Evolutionary conservation across 257 asterid species (phyloP), one percentile per base, ranked within the genome.

Genomic region (Mitragyna speciosa): DNA sequence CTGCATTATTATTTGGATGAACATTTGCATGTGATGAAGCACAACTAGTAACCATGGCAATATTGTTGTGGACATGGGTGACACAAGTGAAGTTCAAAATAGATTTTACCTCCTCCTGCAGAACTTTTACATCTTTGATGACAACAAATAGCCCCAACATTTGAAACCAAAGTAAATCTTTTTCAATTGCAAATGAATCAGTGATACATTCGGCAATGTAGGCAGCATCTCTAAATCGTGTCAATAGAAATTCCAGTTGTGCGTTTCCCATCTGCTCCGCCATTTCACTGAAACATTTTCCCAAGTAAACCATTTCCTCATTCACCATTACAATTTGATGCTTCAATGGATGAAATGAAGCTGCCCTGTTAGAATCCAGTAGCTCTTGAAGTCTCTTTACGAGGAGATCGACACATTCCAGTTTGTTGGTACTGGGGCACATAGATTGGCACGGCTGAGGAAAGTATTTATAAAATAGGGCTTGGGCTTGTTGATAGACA

Each of bases 131-230:
- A 41, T 68, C 75, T 19, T 80, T 72, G 3, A 36, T 71, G 26
- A 82, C 28, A 14, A 67, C 56, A 22, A 58, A 71, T 14, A 65
- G 72, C 73, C 70, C 39, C n/a, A 76, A 63, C 69, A 58, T 41
- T 48, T 61, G 45, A 76, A 63, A 31, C 85, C 88, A 85, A 14
- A 65, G 74, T 16, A 81, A 85, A 26, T 77, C n/a, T 28, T 81
- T 81, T 19, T 64, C 75, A 16, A 14, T 4, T 36, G 4, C 4
- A 36, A 36, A 36, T 36, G 39, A 36, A 36, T 36, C 39, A 36
- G 39, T 36, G 4, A 36, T 36, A 36, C 26, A 66, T 26, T 70
- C 59, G 15, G 76, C 72, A 33, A 54, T 48, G 70, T 20, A 45
- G 30, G 51, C 73, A 43, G 75, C 41, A 80, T 1, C n/a, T 14